Percentiles rank a stretch among this genome's conserved stretches.
Conservation (phyloP, 2,329 filamentous ascomycete species). For the Ophiocordyceps camponoti-saundersi region DNA sequence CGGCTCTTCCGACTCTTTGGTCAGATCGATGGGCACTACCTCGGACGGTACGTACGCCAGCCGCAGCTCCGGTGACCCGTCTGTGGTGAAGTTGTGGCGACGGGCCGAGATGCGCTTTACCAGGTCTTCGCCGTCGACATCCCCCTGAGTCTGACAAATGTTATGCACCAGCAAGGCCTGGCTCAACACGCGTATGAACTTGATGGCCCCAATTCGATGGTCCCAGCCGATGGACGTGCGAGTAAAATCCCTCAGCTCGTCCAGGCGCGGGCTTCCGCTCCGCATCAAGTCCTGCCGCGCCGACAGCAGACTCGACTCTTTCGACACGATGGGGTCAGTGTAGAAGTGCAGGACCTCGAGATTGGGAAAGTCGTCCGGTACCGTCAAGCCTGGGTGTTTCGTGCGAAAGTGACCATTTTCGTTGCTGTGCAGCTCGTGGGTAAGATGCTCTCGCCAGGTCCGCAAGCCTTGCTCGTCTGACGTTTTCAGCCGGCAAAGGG, state of each 20-base stretch:
- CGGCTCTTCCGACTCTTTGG: constrained; percentile 49
- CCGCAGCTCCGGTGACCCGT: constrained; percentile 60
- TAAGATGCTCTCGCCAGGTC: constrained; percentile 55
- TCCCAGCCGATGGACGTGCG: constrained; percentile 77
- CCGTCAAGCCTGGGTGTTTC: constrained; percentile 54
- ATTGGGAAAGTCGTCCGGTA: constrained; percentile 72
- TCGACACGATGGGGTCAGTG: constrained; percentile 71
- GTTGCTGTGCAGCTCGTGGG: constrained; percentile 68
- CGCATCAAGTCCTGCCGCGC: constrained; percentile 10
- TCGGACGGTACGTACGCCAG: constrained; percentile 61
- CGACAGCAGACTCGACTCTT: constrained; percentile 23
- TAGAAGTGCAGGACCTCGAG: constrained; percentile 71
- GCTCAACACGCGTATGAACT: constrained; percentile 67
- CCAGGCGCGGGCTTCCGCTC: constrained; percentile 11
- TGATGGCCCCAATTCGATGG: constrained; percentile 59
- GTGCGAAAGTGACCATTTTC: constrained; percentile 64
- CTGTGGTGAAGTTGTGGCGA: constrained; percentile 56
- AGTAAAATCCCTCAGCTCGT: constrained; percentile 54
- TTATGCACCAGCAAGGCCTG: constrained; percentile 55
- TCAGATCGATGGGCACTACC: constrained; percentile 62
- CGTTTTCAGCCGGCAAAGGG: constrained; percentile 48
- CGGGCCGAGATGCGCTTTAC: constrained; percentile 51
- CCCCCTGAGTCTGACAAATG: constrained; percentile 17
- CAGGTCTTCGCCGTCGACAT: constrained; percentile 21
- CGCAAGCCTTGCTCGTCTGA: constrained; percentile 41